phyloP scores from a whole-genome alignment of 2,329 filamentous ascomycete species.

The Alternaria novae-zelandiae region DNA sequence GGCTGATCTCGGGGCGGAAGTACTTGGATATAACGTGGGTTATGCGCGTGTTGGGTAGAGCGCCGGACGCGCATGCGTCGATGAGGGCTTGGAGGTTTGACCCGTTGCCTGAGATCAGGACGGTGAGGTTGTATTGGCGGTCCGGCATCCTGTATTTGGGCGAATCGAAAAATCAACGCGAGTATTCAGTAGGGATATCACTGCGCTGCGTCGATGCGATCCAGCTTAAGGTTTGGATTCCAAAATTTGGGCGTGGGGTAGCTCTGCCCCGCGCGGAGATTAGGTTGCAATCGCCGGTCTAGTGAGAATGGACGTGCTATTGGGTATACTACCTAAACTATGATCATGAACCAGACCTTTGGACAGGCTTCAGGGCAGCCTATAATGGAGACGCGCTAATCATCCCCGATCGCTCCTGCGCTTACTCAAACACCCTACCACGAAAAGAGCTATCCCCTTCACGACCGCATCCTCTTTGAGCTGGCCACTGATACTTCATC shows the following conservation, averaged over 20 bases:
- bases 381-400: neutral
- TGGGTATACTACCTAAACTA: slow-evolving; percentile 12
- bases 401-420: neutral
- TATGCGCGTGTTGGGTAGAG: slow-evolving; percentile 61
- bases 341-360: neutral
- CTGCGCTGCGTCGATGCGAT: neutral
- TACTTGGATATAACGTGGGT: slow-evolving; percentile 66
- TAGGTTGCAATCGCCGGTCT: slow-evolving; percentile 8
- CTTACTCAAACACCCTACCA: neutral
- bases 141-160: slow-evolving; percentile 24
- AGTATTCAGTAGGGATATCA: neutral
- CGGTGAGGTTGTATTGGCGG: slow-evolving; percentile 61
- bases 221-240: neutral
- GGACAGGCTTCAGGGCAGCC: neutral
- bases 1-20: neutral
- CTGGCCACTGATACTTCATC: slow-evolving; percentile 35
- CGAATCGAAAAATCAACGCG: neutral
- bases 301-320: neutral
- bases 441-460: neutral
- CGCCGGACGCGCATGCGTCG: slow-evolving; percentile 59
- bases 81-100: slow-evolving; percentile 82
- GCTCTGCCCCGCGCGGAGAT: slow-evolving; percentile 17
- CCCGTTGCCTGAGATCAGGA: slow-evolving; percentile 69
- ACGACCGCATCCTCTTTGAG: slow-evolving; percentile 36
- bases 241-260: slow-evolving; percentile 37